Base-by-base conservation (phyloP, 371 early-diverging fungal species). In the Saksenaea oblongispora region DNA sequence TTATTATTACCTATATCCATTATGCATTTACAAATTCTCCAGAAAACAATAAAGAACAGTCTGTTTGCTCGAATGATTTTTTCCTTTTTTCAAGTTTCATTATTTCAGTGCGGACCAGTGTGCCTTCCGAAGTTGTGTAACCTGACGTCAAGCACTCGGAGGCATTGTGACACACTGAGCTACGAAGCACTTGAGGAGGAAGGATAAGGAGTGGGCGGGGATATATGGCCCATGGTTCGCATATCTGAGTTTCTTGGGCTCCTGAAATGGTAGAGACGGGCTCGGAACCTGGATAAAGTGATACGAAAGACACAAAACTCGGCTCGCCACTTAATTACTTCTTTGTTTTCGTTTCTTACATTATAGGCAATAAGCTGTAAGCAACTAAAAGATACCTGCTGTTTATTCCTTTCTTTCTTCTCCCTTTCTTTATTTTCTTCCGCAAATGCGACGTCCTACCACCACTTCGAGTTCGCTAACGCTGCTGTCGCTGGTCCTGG, bases 301-400 rank as follows among this genome's bases (percentile, higher is more conserved):
- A 39, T 39, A 39, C 39, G n/a, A 14, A 39, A n/a, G 11, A 39
- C 39, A 39, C n/a, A 39, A 39, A 11, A n/a, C 11, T 47, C 51
- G 51, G 51, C 51, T 47, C 51, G 24, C 22, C 51, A 22, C 22
- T 22, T 47, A 22, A 17, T 47, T 47, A 22, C 51, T 47, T 47
- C 51, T 47, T 47, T 47, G 51, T 47, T 47, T 47, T 47, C 51
- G n/a, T 22, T 47, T 22, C 22, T 47, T n/a, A 47, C 51, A 18
- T 47, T 47, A 47, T 47, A 18, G 51, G 51, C 22, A 47, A 47
- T 7, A 22, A 11, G 39, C 39, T 39, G 24, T 22, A 26, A 47
- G 22, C 24, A 47, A 47, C 51, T 47, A 5, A 8, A 22, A 47
- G 51, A n/a, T 18, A n/a, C 51, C 22, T 47, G 10, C 51, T 44